Conservation (phyloP, 139 green algal species). For the Coelastrella sp. region DNA sequence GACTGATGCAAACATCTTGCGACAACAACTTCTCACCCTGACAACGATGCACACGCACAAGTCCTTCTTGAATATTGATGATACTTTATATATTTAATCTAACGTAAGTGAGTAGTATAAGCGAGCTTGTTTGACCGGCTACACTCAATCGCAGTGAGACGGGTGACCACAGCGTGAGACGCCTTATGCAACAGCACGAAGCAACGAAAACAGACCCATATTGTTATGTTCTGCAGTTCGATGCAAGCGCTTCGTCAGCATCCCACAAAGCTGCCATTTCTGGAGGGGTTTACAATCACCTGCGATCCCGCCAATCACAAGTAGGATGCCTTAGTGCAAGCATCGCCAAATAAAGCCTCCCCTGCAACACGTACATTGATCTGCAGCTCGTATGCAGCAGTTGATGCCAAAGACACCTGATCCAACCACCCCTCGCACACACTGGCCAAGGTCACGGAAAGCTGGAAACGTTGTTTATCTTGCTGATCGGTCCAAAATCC, state of each 20-base stretch:
- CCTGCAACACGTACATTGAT: too few species aligned
- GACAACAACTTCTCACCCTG: not conserved
- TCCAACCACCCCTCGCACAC: too few species aligned
- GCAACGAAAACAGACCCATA: not conserved
- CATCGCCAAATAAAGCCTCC: too few species aligned
- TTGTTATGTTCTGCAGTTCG: too few species aligned
- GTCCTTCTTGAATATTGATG: not conserved
- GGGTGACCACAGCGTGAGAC: not conserved
- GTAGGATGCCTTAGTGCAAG: too few species aligned
- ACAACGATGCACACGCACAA: not conserved
- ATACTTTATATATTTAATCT: not conserved
- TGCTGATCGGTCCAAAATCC: too few species aligned
- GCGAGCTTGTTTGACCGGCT: not conserved
- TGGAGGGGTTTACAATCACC: not conserved
- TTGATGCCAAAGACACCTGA: too few species aligned
- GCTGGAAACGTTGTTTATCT: too few species aligned
- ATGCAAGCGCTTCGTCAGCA: not conserved
- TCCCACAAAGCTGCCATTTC: not conserved
- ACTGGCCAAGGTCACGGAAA: too few species aligned
- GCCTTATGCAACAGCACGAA: not conserved
- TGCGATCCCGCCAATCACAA: not conserved
- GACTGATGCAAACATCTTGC: not conserved
- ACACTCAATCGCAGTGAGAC: not conserved
- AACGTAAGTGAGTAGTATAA: too few species aligned
- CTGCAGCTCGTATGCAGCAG: too few species aligned